Evolutionary conservation across 768 basidiomycete species (phyloP), one percentile per base, ranked within the genome.

Genomic region (Ramaria sp.): DNA sequence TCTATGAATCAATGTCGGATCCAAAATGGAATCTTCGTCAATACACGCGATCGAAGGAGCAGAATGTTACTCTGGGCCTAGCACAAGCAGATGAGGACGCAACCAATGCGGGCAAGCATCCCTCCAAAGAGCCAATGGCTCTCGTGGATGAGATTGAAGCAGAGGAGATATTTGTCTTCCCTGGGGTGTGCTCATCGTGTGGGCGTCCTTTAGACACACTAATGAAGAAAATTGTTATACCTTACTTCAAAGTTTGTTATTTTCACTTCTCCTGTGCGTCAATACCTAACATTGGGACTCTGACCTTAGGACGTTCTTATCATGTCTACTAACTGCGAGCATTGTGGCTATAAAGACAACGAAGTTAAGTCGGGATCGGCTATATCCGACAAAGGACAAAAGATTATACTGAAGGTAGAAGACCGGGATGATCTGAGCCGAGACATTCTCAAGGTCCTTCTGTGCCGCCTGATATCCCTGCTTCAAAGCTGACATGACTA

Each of bases 301-400:
- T 10, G 42, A 19, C 45, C n/a, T 43, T 60, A 96, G 94, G 93
- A 99, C 63, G 86, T 92, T 56, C 72, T 98, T 54, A 95, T 98
- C 71, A 97, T 97, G 93, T 95, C 95, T 22, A 94, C 94, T 6
- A 97, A 96, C 68, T 98, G 96, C 68, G 91, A 93, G 58, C 70
- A 73, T 52, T 99, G 96, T 69, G 96, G 96, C 1, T 99, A 98
- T 70, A 79, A 91, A 57, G 96, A 99, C 70, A 98, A 94, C 65
- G 96, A 99, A 72, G 88, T 99, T 65, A 99, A 99, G 69, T 89
- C 91, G 5, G 91, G 95, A 20, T 73, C 84, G 1, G 93, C 94
- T 0, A 90, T 97, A 57, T 90, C 95, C 3, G 80, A 79, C 4
- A 76, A 87, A 64, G 96, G 95, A 17, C 94, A 89, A 69, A 80